These are phyloP conservation scores for Yamagishiella unicocca DNA, from an alignment of 139 green algal species.

Conservation along the genomic window DNA sequence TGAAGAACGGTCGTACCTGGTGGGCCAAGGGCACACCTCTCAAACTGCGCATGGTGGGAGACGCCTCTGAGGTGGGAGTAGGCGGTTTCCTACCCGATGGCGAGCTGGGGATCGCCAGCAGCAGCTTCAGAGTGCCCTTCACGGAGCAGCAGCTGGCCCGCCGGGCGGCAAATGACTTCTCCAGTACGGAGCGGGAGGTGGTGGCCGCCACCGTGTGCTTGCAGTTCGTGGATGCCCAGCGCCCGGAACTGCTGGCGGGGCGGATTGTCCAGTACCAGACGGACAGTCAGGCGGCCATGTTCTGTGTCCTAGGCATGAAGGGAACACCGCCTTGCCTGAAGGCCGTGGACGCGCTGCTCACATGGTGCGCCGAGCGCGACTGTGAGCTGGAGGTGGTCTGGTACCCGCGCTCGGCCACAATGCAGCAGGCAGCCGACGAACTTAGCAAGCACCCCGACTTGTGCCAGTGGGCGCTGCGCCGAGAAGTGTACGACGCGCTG, in stretches of 20 bases:
- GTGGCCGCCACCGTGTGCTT: background rate
- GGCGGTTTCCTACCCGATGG: background rate
- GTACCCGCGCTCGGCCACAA: background rate
- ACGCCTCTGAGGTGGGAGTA: slow-evolving; percentile 1
- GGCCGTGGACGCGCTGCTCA: background rate
- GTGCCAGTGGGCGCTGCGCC: background rate
- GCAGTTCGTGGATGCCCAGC: background rate
- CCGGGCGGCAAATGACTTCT: background rate
- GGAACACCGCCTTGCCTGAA: background rate
- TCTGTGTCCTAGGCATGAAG: slow-evolving; percentile 19
- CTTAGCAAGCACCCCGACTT: background rate
- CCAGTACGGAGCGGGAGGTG: slow-evolving; percentile 14
- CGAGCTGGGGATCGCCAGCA: background rate
- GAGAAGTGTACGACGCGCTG: background rate
- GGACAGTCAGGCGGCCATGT: slow-evolving; percentile 11
- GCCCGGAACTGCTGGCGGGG: background rate
- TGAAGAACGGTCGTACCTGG: slow-evolving; percentile 2
- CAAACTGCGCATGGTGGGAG: background rate
- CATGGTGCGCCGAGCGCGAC: background rate
- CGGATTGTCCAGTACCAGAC: slow-evolving; percentile 8
- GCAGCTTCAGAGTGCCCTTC: background rate
- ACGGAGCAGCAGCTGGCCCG: background rate
- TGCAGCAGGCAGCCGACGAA: slow-evolving; percentile 4
- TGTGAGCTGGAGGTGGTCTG: background rate
- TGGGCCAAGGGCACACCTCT: background rate